Evolutionary conservation across 805 yeast genomes (phyloP).

Genomic region (Groenewaldozyma salmanticensis): DNA sequence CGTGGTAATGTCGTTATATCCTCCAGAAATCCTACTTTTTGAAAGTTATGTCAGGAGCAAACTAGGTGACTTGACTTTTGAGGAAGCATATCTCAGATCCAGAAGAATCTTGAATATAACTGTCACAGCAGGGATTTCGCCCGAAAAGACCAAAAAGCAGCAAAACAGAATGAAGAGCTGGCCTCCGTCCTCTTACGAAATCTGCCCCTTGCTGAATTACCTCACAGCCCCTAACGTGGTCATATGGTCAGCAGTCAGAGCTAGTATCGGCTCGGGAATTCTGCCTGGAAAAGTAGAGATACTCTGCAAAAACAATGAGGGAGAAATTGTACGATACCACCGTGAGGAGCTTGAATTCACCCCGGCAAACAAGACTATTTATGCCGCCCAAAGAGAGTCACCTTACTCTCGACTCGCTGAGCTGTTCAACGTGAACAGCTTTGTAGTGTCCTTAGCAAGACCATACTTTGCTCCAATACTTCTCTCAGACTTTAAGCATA

Average conservation of each 20-base stretch:
- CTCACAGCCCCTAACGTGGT: constrained; percentile 89
- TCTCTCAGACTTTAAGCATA: constrained; percentile 70
- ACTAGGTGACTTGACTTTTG: constrained; percentile 81
- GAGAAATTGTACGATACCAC: constrained; percentile 29
- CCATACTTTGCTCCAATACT: constrained; percentile 90
- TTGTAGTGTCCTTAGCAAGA: constrained; percentile 81
- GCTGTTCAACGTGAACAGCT: constrained; percentile 89
- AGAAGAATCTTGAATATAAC: constrained; percentile 75
- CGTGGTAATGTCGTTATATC: constrained; percentile 68
- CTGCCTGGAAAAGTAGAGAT: constrained; percentile 53
- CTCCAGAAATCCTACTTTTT: constrained; percentile 75
- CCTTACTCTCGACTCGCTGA: constrained; percentile 88
- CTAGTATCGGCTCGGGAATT: constrained; percentile 52
- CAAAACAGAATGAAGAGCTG: background rate
- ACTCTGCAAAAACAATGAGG: constrained; percentile 46
- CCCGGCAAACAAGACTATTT: constrained; percentile 35
- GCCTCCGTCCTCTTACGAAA: constrained; percentile 4
- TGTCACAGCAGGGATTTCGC: constrained; percentile 72
- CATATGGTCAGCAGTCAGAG: constrained; percentile 82
- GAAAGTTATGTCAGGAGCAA: constrained; percentile 66
- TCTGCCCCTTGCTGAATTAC: constrained; percentile 53
- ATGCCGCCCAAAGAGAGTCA: constrained; percentile 36
- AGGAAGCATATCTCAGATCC: constrained; percentile 77
- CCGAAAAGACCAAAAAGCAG: constrained; percentile 21
- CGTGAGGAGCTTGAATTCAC: constrained; percentile 24